Conservation (phyloP, 2,329 filamentous ascomycete genomes). For the Cladosporium sp. region DNA sequence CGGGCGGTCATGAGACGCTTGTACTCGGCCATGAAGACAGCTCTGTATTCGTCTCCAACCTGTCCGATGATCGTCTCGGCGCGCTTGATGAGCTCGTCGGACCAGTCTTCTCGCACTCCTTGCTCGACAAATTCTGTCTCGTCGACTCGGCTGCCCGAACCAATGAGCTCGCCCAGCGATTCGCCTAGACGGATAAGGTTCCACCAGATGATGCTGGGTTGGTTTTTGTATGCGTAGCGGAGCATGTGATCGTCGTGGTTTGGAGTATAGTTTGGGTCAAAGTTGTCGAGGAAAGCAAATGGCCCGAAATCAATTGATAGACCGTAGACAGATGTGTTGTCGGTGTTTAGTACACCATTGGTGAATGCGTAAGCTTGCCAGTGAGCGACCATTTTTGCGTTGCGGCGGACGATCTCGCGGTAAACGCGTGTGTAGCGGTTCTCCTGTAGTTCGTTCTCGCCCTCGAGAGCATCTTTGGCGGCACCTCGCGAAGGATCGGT, state of each 20-base stretch:
- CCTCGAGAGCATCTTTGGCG: conserved; percentile 61
- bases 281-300: conserved; percentile 97
- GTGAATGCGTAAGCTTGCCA: conserved; percentile 99
- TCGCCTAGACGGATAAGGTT: conserved; percentile 92
- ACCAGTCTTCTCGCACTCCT: conserved; percentile 70
- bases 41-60: conserved; percentile 82
- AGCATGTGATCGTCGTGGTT: conserved; percentile 92
- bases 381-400: conserved; percentile 81
- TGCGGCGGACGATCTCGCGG: conserved; percentile 80
- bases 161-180: conserved; percentile 82
- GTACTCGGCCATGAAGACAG: conserved; percentile 86
- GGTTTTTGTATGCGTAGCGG: conserved; percentile 89
- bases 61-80: conserved; percentile 82
- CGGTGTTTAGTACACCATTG: conserved; percentile 96
- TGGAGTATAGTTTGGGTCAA: conserved; percentile 90
- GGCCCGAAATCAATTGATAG: conserved; percentile 93
- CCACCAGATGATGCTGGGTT: conserved; percentile 98
- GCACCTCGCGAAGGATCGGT: conserved; percentile 41
- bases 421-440: conserved; percentile 88
- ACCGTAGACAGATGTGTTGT: conserved; percentile 90
- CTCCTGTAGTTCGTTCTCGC: conserved; percentile 66
- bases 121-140: conserved; percentile 68
- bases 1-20: conserved; percentile 78
- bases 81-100: conserved; percentile 69
- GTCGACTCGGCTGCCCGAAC: conserved; percentile 72